These are phyloP conservation scores for Westerdykella aurantiaca DNA, from an alignment of 2,329 filamentous ascomycete species.

Conservation along the genomic window DNA sequence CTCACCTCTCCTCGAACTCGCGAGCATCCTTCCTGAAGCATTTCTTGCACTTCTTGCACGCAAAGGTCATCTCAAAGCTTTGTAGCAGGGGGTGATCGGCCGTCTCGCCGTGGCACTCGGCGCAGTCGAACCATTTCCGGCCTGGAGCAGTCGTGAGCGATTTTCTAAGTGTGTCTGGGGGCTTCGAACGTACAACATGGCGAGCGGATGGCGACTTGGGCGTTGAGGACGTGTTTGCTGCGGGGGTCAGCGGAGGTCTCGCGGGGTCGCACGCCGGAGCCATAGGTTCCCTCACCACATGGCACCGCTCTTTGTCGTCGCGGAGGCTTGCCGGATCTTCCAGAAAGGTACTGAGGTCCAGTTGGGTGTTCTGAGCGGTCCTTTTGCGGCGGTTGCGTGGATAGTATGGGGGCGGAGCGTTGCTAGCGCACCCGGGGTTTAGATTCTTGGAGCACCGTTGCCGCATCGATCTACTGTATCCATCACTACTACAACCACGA, in stretches of 20 bases:
- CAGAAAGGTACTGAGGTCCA: background rate
- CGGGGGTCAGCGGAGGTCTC: conserved; percentile 18
- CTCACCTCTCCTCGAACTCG: conserved; percentile 78
- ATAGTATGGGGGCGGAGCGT: too few species aligned
- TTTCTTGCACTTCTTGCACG: conserved; percentile 99
- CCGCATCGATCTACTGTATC: too few species aligned
- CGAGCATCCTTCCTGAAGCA: conserved; percentile 90
- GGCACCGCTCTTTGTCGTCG: conserved; percentile 4
- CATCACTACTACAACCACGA: too few species aligned
- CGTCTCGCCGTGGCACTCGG: conserved; percentile 82
- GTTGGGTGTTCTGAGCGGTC: background rate
- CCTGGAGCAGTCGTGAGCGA: conserved; percentile 46
- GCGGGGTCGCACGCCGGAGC: conserved; percentile 7
- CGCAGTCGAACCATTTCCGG: conserved; percentile 98
- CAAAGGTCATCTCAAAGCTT: conserved; percentile 82
- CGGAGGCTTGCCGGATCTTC: too few species aligned
- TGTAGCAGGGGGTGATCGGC: conserved; percentile 72
- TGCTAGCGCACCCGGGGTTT: too few species aligned
- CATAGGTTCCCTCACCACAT: conserved; percentile 11
- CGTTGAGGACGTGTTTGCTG: conserved; percentile 95
- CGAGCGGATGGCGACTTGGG: conserved; percentile 91
- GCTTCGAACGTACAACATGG: conserved; percentile 66
- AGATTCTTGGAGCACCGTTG: too few species aligned
- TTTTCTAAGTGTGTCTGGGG: background rate
- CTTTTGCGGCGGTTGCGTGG: too few species aligned